These are phyloP conservation scores for Teratosphaeria zuluensis DNA, from an alignment of 2,329 filamentous ascomycete species.

Conservation along the genomic window DNA sequence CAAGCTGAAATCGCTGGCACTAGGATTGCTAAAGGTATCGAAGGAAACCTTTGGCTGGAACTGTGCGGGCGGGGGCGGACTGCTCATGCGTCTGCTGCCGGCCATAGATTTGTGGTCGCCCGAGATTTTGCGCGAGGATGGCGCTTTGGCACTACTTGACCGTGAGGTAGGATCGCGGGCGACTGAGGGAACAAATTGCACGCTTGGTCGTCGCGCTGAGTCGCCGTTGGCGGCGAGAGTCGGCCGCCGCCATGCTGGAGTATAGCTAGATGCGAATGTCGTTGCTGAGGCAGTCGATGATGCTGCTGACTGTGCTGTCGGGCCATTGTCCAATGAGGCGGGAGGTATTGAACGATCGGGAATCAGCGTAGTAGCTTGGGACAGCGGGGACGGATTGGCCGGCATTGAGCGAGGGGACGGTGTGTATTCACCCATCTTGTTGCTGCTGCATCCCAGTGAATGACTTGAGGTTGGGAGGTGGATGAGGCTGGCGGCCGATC, in stretches of 20 bases:
- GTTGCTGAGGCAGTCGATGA: not conserved
- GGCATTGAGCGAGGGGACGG: constrained; percentile 15
- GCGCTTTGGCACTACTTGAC: constrained; percentile 20
- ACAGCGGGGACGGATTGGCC: constrained; percentile 4
- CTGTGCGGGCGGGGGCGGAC: constrained; percentile 31
- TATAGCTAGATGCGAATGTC: constrained; percentile 11
- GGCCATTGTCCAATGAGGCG: constrained; percentile 12
- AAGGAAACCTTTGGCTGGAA: constrained; percentile 64
- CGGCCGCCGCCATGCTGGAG: constrained; percentile 24
- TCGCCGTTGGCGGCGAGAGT: constrained; percentile 15
- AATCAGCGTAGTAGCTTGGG: constrained; percentile 7
- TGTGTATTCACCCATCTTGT: not conserved
- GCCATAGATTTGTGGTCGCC: constrained; percentile 1
- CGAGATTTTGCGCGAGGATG: constrained; percentile 8
- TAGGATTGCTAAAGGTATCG: constrained; percentile 60
- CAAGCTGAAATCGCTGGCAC: constrained; percentile 62
- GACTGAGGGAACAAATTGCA: constrained; percentile 27
- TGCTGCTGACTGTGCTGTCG: constrained; percentile 1
- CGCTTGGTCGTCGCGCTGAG: constrained; percentile 22
- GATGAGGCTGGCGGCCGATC: not conserved
- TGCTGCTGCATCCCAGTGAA: not conserved
- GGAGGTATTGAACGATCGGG: constrained; percentile 18
- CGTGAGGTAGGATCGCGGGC: constrained; percentile 13
- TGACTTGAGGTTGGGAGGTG: not conserved
- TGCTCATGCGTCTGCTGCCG: constrained; percentile 17